Evolutionary conservation across 192 early-diverging fungal species (phyloP).

Genomic region (Powellomyces hirtus): DNA sequence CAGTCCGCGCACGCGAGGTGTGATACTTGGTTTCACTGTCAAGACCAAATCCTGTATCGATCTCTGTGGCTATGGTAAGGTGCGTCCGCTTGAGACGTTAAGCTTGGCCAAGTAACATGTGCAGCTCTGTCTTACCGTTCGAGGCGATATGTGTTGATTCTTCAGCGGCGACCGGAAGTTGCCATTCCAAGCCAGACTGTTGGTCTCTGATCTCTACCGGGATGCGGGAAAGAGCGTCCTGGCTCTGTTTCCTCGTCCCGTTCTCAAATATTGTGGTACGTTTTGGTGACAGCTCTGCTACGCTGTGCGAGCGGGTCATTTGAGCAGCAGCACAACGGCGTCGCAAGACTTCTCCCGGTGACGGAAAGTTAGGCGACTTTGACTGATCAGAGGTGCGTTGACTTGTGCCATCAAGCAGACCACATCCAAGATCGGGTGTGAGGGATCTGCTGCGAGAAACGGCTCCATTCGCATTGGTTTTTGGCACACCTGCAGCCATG

Average conservation of each 20-base stretch:
- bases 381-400: not conserved
- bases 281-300: not conserved
- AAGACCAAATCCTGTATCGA: not conserved
- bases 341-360: not conserved
- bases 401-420: too few species aligned
- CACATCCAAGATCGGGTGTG: too few species aligned
- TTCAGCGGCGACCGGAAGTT: too few species aligned
- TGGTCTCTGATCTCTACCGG: too few species aligned
- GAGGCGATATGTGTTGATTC: too few species aligned
- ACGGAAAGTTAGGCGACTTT: not conserved
- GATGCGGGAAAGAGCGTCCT: too few species aligned
- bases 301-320: not conserved
- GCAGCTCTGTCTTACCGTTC: not conserved
- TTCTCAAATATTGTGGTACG: not conserved
- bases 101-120: not conserved
- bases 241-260: not conserved
- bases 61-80: not conserved
- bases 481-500: too few species aligned
- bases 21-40: not conserved
- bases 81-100: not conserved
- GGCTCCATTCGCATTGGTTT: too few species aligned
- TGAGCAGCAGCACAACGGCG: not conserved
- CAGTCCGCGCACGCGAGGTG: not conserved
- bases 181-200: too few species aligned
- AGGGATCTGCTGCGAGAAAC: not conserved